Conservation (phyloP, 208 protist genomes). For the Trypanosomatidae sp. region DNA sequence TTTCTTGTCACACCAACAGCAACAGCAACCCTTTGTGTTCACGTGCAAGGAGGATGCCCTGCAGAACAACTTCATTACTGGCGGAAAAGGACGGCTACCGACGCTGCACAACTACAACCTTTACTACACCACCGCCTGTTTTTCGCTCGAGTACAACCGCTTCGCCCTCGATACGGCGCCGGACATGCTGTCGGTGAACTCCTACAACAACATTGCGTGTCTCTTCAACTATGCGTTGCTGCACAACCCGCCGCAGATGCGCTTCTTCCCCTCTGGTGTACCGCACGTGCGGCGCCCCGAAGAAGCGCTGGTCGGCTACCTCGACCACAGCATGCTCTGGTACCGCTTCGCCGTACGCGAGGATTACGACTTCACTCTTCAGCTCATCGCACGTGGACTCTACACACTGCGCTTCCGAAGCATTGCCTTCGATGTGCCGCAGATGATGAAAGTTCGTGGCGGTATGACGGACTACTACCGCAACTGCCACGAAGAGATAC, state of each 20-base stretch:
- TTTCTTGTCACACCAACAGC: slow-evolving; percentile 2
- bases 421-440: slow-evolving; percentile 78
- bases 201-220: slow-evolving; percentile 89
- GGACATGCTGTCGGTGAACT: slow-evolving; percentile 61
- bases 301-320: slow-evolving; percentile 47
- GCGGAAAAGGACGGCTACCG: slow-evolving; percentile 4
- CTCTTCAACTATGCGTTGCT: slow-evolving; percentile 76
- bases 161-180: slow-evolving; percentile 61
- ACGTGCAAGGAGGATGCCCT: slow-evolving; percentile 38
- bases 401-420: slow-evolving; percentile 80
- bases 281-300: slow-evolving; percentile 33
- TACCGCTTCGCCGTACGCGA: slow-evolving; percentile 87
- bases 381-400: slow-evolving; percentile 77
- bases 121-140: slow-evolving; percentile 52
- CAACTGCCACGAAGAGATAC: slow-evolving; percentile 63
- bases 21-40: slow-evolving; percentile 27
- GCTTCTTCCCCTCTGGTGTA: slow-evolving; percentile 41
- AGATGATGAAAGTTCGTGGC: slow-evolving; percentile 79
- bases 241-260: slow-evolving; percentile 47
- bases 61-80: slow-evolving; percentile 30
- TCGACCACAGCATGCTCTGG: slow-evolving; percentile 55
- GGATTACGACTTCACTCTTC: slow-evolving; percentile 91
- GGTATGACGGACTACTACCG: slow-evolving; percentile 92
- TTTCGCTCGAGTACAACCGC: slow-evolving; percentile 81
- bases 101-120: slow-evolving; percentile 29